These are phyloP conservation scores for Onygena corvina DNA, from an alignment of 2,329 filamentous ascomycete genomes.

Conservation along the genomic window DNA sequence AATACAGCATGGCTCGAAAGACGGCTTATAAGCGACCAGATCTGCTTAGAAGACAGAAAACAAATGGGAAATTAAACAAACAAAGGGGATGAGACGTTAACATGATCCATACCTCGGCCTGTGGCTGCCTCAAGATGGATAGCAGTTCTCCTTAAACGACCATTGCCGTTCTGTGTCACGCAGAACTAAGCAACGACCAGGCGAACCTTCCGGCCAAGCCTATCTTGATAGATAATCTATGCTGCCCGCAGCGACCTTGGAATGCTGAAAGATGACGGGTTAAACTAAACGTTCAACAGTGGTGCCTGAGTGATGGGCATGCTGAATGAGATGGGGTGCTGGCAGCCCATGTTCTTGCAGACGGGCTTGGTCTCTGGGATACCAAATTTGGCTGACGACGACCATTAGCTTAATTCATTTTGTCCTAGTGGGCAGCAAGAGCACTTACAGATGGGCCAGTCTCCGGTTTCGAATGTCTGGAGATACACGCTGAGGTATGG, in stretches of 20 bases:
- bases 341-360: not conserved
- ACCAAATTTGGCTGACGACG: not conserved
- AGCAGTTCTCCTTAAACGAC: no score
- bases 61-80: not conserved
- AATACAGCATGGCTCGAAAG: no score
- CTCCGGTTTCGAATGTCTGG: constrained; percentile 1
- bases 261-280: not conserved
- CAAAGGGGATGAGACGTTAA: not conserved
- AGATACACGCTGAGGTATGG: constrained; percentile 4
- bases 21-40: no score
- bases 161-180: not conserved
- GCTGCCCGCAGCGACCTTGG: not conserved
- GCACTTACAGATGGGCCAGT: constrained; percentile 3
- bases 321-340: not conserved
- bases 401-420: not conserved
- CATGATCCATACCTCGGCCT: not conserved
- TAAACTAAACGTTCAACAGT: not conserved
- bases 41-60: no score
- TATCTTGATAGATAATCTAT: not conserved
- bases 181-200: not conserved
- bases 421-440: not conserved
- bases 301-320: not conserved
- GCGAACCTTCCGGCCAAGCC: not conserved
- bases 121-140: no score
- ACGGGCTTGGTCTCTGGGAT: not conserved